phyloP scores from a whole-genome alignment of 31 red algal genomes.

The Pterothamnion heteromorphum region DNA sequence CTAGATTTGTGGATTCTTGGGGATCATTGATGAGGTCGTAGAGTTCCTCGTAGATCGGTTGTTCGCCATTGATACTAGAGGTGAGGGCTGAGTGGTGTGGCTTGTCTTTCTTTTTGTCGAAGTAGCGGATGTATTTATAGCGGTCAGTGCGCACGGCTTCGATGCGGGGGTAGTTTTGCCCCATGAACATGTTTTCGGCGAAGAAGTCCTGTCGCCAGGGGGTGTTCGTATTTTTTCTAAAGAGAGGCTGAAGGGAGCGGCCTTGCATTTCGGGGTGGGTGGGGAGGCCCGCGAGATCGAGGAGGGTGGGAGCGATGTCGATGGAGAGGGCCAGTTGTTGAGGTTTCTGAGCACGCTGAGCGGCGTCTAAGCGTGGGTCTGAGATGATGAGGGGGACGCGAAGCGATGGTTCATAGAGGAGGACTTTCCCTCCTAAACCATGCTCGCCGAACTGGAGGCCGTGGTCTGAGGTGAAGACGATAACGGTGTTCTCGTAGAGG shows the following conservation, averaged over 20 bases:
- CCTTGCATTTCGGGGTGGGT: background rate
- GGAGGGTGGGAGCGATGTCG: background rate
- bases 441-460: constrained; percentile 34
- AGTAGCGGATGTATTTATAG: too few species aligned
- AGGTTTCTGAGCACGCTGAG: background rate
- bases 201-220: too few species aligned
- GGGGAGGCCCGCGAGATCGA: background rate
- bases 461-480: constrained; percentile 27
- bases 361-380: background rate
- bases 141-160: too few species aligned
- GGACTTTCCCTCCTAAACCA: background rate
- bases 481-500: constrained; percentile 1
- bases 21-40: too few species aligned
- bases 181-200: too few species aligned
- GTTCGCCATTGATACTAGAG: too few species aligned
- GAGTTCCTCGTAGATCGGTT: too few species aligned
- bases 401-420: constrained; percentile 16
- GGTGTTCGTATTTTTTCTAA: too few species aligned
- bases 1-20: too few species aligned
- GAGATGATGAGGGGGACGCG: background rate
- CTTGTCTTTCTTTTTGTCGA: too few species aligned
- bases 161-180: too few species aligned
- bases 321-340: background rate
- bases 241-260: background rate
- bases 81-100: too few species aligned